phyloP scores from a whole-genome alignment of 2,329 filamentous ascomycete species.

The Cytospora leucostoma region DNA sequence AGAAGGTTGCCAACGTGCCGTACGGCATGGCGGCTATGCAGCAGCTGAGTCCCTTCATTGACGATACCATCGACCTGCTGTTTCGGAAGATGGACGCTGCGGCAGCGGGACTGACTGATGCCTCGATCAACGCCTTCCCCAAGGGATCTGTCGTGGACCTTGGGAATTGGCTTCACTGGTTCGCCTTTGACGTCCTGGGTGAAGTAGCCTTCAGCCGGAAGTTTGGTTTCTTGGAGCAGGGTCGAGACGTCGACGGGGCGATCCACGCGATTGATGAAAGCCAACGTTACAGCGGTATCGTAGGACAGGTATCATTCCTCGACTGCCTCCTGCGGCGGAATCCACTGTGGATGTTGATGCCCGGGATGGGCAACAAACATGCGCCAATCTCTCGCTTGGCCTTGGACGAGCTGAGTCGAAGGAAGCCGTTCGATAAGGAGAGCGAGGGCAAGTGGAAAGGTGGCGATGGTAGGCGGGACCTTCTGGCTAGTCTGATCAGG shows the following conservation, averaged over 20 bases:
- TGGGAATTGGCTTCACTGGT: slow-evolving; percentile 48
- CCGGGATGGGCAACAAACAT: slow-evolving; percentile 46
- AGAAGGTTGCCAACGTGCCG: slow-evolving; percentile 52
- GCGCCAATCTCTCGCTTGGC: slow-evolving; percentile 55
- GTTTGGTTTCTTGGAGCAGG: slow-evolving; percentile 55
- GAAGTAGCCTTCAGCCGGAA: slow-evolving; percentile 53
- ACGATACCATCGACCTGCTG: slow-evolving; percentile 52
- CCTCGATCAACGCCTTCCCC: slow-evolving; percentile 26
- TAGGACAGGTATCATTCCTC: slow-evolving; percentile 53
- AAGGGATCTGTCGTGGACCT: slow-evolving; percentile 43
- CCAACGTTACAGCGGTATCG: slow-evolving; percentile 54
- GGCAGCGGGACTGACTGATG: slow-evolving; percentile 30
- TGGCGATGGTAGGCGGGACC: slow-evolving; percentile 50
- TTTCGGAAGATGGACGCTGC: slow-evolving; percentile 45
- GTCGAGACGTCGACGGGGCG: slow-evolving; percentile 50
- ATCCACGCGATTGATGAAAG: slow-evolving; percentile 55
- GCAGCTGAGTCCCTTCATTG: slow-evolving; percentile 52
- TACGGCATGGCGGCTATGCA: slow-evolving; percentile 58
- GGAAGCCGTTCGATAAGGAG: slow-evolving; percentile 49
- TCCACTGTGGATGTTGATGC: slow-evolving; percentile 48
- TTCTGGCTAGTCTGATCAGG: slow-evolving; percentile 53
- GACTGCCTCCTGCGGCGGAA: slow-evolving; percentile 52
- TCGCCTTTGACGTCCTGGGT: slow-evolving; percentile 53
- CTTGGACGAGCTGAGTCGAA: slow-evolving; percentile 49
- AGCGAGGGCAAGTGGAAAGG: slow-evolving; percentile 43